Conservation (phyloP, 768 basidiomycete species). For the Trametes coccinea region DNA sequence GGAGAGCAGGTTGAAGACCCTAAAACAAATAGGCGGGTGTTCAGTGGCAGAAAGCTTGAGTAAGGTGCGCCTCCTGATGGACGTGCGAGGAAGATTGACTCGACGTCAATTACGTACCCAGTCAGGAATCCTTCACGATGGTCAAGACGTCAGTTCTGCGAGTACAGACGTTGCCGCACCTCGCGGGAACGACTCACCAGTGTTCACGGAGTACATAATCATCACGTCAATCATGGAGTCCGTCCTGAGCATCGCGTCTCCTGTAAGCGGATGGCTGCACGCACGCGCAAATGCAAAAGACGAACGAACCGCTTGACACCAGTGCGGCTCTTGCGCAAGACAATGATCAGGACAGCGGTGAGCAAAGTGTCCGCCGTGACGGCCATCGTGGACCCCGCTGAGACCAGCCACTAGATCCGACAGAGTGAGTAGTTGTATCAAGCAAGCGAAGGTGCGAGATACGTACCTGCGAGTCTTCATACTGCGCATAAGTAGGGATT, state of each 20-base stretch:
- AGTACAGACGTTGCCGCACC: too few relatives aligned
- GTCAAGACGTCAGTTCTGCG: not conserved
- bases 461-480: too few relatives aligned
- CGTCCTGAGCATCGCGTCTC: not conserved
- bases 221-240: conserved; percentile 5
- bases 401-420: conserved; percentile 1
- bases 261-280: too few relatives aligned
- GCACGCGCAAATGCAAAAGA: too few relatives aligned
- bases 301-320: conserved; percentile 1
- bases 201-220: conserved; percentile 5
- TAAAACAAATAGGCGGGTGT: not conserved
- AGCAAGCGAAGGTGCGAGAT: too few relatives aligned
- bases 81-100: too few relatives aligned
- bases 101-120: not conserved
- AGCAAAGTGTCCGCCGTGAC: conserved; percentile 3
- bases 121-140: not conserved
- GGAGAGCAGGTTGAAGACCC: not conserved
- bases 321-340: conserved; percentile 5
- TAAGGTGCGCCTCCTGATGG: too few relatives aligned
- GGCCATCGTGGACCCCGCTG: not conserved
- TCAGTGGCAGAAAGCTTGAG: not conserved
- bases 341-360: not conserved
- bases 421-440: too few relatives aligned
- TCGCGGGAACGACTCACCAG: not conserved
- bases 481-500: too few relatives aligned